These are phyloP conservation scores for Capronia epimyces DNA, from an alignment of 2,329 filamentous ascomycete genomes.

Conservation along the genomic window DNA sequence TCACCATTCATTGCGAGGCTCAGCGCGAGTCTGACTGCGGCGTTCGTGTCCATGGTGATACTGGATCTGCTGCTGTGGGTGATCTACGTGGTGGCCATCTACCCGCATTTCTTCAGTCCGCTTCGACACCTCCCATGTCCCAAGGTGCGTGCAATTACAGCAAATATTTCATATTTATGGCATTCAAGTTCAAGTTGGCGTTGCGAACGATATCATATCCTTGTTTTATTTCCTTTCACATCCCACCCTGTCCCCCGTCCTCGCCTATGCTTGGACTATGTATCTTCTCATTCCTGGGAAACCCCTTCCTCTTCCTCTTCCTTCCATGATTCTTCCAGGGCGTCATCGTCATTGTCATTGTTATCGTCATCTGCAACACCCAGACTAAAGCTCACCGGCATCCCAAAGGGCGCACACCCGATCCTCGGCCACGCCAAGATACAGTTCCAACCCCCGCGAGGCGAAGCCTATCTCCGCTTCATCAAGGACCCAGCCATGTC, in stretches of 20 bases:
- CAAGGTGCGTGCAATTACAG: slow-evolving; percentile 32
- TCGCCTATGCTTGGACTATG: too few relatives aligned
- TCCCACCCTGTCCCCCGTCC: too few relatives aligned
- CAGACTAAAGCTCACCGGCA: not conserved
- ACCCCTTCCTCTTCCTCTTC: not conserved
- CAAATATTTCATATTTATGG: too few relatives aligned
- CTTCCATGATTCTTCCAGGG: not conserved
- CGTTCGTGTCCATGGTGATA: not conserved
- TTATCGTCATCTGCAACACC: not conserved
- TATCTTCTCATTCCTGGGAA: too few relatives aligned
- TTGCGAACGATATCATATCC: too few relatives aligned
- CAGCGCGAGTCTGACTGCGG: not conserved
- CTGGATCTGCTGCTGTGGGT: slow-evolving; percentile 25
- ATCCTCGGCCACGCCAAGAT: slow-evolving; percentile 42
- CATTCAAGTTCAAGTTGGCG: too few relatives aligned
- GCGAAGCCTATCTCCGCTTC: slow-evolving; percentile 43
- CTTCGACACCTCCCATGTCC: slow-evolving; percentile 53
- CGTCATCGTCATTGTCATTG: not conserved
- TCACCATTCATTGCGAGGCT: not conserved
- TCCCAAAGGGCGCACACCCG: slow-evolving; percentile 30
- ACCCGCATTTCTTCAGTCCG: slow-evolving; percentile 54
- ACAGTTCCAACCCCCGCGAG: slow-evolving; percentile 36
- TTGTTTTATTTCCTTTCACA: too few relatives aligned
- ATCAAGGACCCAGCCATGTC: slow-evolving; percentile 54
- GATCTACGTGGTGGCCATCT: slow-evolving; percentile 44